Percentiles rank a stretch among this genome's conserved stretches.
Conservation (phyloP, 2,329 filamentous ascomycete species). For the Aspergillus thermomutatus region DNA sequence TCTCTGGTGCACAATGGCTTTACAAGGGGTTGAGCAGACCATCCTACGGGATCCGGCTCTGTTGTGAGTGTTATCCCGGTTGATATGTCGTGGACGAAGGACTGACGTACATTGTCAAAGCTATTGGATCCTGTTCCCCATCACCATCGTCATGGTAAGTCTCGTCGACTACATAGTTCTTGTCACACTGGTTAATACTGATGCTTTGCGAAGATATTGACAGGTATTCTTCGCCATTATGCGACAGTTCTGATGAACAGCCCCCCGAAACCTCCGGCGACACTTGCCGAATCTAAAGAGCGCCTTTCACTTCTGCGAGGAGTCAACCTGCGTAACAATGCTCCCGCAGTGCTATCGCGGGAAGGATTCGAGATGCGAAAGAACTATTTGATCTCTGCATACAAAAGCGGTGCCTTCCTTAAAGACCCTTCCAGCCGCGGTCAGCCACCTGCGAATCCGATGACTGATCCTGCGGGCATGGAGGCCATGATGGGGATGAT, state of each 20-base stretch:
- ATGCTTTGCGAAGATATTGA: conserved; percentile 64
- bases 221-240: conserved; percentile 93
- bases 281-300: conserved; percentile 63
- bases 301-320: conserved; percentile 81
- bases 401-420: conserved; percentile 80
- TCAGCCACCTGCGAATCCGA: conserved; percentile 85
- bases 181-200: background rate
- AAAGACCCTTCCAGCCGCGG: conserved; percentile 85
- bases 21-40: conserved; percentile 77
- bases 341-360: conserved; percentile 73
- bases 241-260: conserved; percentile 85
- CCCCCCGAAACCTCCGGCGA: conserved; percentile 73
- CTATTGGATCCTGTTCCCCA: conserved; percentile 98
- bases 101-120: conserved; percentile 46
- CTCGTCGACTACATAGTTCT: background rate
- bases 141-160: conserved; percentile 89
- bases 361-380: conserved; percentile 77
- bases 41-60: conserved; percentile 98
- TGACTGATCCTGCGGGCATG: conserved; percentile 94
- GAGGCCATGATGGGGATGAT: conserved; percentile 99
- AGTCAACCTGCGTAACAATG: conserved; percentile 78
- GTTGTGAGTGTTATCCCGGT: conserved; percentile 63
- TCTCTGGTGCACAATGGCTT: conserved; percentile 62
- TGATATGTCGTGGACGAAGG: background rate
- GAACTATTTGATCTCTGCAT: conserved; percentile 74